Base-by-base conservation (phyloP, 2,329 filamentous ascomycete genomes). In the Podosphaera leucotricha region DNA sequence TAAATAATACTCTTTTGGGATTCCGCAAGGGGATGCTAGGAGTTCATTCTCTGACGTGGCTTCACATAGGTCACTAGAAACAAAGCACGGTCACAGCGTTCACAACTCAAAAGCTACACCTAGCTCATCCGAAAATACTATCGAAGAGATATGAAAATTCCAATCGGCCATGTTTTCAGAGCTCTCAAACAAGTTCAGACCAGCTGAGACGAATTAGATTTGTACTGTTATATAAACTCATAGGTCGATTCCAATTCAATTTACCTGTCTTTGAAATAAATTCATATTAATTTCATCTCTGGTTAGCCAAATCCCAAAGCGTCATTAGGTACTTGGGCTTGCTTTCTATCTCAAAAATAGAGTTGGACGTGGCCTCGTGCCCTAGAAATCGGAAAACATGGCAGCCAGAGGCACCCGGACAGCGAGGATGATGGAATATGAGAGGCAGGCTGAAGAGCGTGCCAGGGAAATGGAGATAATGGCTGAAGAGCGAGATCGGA, bases 391-490 rank as follows among this genome's bases (percentile, higher is more conserved):
- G 13, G 28, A 41, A 45, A 45, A 7, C 28, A 49, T 47, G 47
- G 46, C 38, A 20, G 36, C 41, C 19, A 21, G 49, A 57, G 62
- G 45, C 10, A 55, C 53, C 21, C 45, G 52, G 16, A 55, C 54
- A 2, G 52, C 55, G 15, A 51, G 52, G 33, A 57, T 57, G 52
- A 40, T 56, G 24, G 54, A 57, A 37, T 56, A 52, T 35, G 55
- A 57, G 38, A 46, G 55, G 13, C 55, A 57, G 38, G 54, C 54
- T 8, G 55, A 57, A 38, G 54, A 55, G 38, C 45, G 55, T 26
- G 48, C 49, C 6, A 45, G 46, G 28, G 53, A 57, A 37, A 48
- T 51, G 43, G 55, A 55, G 7, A 46, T 45, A 8, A 55, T 54
- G 40, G 47, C 53, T n/a, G 52, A 55, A 35, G 54, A 56, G 43